phyloP scores from a whole-genome alignment of 2,329 filamentous ascomycete genomes.

The Phyllosticta citriasiana region DNA sequence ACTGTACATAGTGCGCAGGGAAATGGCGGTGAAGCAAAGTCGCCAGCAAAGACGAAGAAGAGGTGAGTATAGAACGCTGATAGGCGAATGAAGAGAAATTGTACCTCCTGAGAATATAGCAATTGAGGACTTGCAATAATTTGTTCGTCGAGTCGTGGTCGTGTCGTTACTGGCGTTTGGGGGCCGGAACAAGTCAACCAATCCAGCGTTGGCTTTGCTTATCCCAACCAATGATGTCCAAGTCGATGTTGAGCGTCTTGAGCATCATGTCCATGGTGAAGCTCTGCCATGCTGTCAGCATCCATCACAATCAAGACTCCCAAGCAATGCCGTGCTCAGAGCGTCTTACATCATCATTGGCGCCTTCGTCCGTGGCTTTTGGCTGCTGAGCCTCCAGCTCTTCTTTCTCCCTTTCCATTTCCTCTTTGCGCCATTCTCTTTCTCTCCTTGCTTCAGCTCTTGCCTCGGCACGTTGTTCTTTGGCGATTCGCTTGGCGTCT shows the following conservation, averaged over 20 bases:
- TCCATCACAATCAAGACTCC: not conserved
- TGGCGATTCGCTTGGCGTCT: slow-evolving; percentile 22
- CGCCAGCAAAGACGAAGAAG: not conserved
- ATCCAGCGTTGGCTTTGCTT: slow-evolving; percentile 48
- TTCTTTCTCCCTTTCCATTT: slow-evolving; percentile 29
- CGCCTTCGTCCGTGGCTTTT: slow-evolving; percentile 21
- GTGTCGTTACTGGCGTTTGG: not conserved
- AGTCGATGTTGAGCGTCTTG: slow-evolving; percentile 52
- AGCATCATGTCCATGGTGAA: slow-evolving; percentile 66
- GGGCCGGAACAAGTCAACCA: slow-evolving; percentile 28
- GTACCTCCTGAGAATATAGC: not conserved
- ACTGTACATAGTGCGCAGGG: not conserved
- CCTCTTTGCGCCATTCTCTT: slow-evolving; percentile 22
- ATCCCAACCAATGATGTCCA: slow-evolving; percentile 54
- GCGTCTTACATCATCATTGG: slow-evolving; percentile 32
- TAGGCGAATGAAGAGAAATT: not conserved
- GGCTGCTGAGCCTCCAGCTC: slow-evolving; percentile 26
- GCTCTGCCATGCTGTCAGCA: slow-evolving; percentile 30
- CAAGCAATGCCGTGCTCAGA: not conserved
- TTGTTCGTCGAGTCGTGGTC: not conserved
- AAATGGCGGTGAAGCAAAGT: not conserved
- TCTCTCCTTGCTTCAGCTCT: slow-evolving; percentile 31
- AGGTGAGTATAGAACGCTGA: not conserved
- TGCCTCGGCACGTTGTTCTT: slow-evolving; percentile 34
- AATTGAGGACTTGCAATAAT: not conserved